Evolutionary conservation across 345 rosid genomes (phyloP).

Genomic region (Clausena lansium): DNA sequence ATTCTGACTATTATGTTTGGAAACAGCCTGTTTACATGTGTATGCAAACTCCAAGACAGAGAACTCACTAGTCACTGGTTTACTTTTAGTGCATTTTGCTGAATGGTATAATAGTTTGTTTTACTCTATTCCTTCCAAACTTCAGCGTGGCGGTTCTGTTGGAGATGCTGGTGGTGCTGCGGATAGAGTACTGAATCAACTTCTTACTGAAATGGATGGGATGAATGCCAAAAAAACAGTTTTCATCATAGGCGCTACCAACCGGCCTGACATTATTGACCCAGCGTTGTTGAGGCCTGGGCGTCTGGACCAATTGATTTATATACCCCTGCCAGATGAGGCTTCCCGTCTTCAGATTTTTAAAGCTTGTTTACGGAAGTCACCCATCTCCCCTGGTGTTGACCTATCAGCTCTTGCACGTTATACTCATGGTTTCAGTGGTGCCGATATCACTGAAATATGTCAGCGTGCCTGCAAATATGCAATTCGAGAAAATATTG

Average conservation of each 20-base stretch:
- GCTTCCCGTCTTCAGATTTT: slow-evolving; percentile 34
- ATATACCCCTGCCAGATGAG: slow-evolving; percentile 38
- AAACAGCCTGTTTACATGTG: too few relatives aligned
- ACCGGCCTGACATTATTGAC: slow-evolving; percentile 29
- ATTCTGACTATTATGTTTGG: not conserved
- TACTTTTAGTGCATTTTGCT: not conserved
- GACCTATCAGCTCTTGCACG: slow-evolving; percentile 31
- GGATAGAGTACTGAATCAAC: slow-evolving; percentile 36
- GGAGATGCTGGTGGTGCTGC: slow-evolving; percentile 48
- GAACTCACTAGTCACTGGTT: not conserved
- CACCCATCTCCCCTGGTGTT: slow-evolving; percentile 28
- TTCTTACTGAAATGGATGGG: slow-evolving; percentile 44
- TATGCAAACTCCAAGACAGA: not conserved
- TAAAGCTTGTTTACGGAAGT: slow-evolving; percentile 36
- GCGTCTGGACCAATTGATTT: slow-evolving; percentile 36
- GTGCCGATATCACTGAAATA: slow-evolving; percentile 38
- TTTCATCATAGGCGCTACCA: slow-evolving; percentile 37
- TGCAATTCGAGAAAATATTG: slow-evolving; percentile 38
- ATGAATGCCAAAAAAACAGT: slow-evolving; percentile 38
- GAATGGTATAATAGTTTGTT: not conserved
- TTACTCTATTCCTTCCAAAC: not conserved
- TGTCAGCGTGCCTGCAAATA: slow-evolving; percentile 41
- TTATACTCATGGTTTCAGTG: slow-evolving; percentile 34
- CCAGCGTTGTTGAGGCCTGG: slow-evolving; percentile 43
- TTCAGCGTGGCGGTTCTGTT: slow-evolving; percentile 30